Conservation (phyloP, 495 filamentous ascomycete species). For the Elasticomyces elasticus region DNA sequence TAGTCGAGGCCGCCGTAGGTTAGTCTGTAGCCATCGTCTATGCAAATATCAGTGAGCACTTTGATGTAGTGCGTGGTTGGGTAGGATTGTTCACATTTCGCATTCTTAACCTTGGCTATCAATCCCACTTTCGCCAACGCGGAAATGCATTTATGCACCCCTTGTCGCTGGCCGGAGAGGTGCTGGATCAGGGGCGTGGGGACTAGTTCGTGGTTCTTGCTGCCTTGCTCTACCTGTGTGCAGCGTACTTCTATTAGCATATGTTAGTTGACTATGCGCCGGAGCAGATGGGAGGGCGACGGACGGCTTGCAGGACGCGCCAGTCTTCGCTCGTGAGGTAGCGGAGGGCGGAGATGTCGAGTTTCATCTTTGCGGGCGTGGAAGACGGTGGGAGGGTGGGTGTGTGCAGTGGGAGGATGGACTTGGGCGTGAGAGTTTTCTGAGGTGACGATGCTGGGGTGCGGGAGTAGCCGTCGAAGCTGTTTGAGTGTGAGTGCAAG, state of each 20-base stretch:
- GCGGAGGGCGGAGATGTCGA: slow-evolving; percentile 83
- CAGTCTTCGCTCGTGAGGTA: slow-evolving; percentile 90
- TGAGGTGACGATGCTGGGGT: no score
- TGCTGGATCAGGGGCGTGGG: slow-evolving; percentile 81
- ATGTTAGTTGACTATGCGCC: slow-evolving; percentile 31
- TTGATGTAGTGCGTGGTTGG: no score
- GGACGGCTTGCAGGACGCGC: slow-evolving; percentile 83
- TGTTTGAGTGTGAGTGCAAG: not conserved
- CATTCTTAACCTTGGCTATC: slow-evolving; percentile 87
- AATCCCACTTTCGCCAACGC: slow-evolving; percentile 84
- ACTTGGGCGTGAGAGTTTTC: not conserved
- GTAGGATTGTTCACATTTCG: slow-evolving; percentile 51
- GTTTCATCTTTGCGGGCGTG: slow-evolving; percentile 57
- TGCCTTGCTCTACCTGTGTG: slow-evolving; percentile 89
- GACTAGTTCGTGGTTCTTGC: slow-evolving; percentile 92
- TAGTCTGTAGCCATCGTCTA: slow-evolving; percentile 91
- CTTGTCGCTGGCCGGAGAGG: slow-evolving; percentile 69
- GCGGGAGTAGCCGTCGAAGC: no score
- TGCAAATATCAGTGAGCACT: not conserved
- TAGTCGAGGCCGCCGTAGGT: slow-evolving; percentile 97
- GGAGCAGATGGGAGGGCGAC: slow-evolving; percentile 22
- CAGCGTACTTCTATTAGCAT: slow-evolving; percentile 14
- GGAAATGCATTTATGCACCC: slow-evolving; percentile 81
- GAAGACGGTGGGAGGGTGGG: not conserved
- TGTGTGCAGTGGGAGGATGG: not conserved